Evolutionary conservation across 768 basidiomycete genomes (phyloP), one percentile per base, ranked within the genome.

Genomic region (Pisolithus marmoratus): DNA sequence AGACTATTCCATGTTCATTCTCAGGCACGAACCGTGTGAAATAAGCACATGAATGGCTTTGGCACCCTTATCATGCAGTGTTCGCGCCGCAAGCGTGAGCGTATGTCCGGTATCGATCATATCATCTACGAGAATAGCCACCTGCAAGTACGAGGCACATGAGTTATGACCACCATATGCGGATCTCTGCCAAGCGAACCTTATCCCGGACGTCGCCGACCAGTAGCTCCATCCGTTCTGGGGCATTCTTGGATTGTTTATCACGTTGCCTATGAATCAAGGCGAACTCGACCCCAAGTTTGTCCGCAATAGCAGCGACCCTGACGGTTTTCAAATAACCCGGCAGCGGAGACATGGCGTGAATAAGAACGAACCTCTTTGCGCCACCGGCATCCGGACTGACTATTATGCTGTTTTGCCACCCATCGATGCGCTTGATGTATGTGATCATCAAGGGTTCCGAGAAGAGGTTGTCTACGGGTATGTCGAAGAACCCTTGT

Each of bases 401-500:
- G 64, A 98, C 94, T 56, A 98, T 85, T 60, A 98, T 90, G 49
- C 81, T 80, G 61, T 95, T 78, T 61, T 84, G 65, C 88, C 95
- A 97, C n/a, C 78, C 84, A 2, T 82, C 78, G 50, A 98, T 90
- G 63, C 84, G 77, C 71, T 93, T 91, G 71, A 99, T 93, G 72
- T 93, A 97, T 17, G 87, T 76, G 56, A 96, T 77, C 89, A 97
- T 95, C 54, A 94, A 75, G 2, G 96, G 93, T 67, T 99, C 95
- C 36, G 91, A 94, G 73, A 87, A 98, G 42, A 98, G 77, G 68
- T 98, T 98, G 73, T 98, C 95, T 24, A 96, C 94, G 8, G 95
- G 95, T 58, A 98, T 92, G 68, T 97, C 94, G 68, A 98, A 98
- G 76, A 98, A 98, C 7, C 95, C 95, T 66, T 98, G 95, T 54